Evolutionary conservation across 331 rosid species (phyloP), one percentile per base, ranked within the genome.

Genomic region (Malus hybrid): DNA sequence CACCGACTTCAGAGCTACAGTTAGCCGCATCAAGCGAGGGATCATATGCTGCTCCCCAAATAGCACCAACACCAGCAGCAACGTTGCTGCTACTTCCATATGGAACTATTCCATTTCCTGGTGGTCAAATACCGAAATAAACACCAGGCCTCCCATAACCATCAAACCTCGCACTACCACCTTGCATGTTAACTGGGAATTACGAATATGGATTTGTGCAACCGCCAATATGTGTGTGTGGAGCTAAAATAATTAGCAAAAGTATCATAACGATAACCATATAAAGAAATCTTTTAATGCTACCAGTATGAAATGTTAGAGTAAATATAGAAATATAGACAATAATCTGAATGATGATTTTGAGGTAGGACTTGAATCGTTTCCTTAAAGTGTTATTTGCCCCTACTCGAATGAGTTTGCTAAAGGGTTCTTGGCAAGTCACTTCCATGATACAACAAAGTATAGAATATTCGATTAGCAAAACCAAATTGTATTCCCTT

Each of bases 81-180:
- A 42, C 69, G 12, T 80, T 83, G 50, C 86, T 84, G 79, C 88
- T 81, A 36, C 83, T 75, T 71, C 83, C 88, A 64, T 86, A 71
- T 1, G 79, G 73, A 52, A 57, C 66, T 73, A 63, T 7, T 44
- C 81, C 79, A 78, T 84, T 86, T 78, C 86, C 89, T 44, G 73
- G 75, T 52, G 86, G 89, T 69, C 87, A 78, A 78, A 39, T 56
- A 71, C 70, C 81, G 68, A 68, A 75, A 48, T 79, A 82, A 79
- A 68, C 82, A 53, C 82, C 85, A 81, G 81, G 60, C 82, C 86
- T 82, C 53, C 88, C 90, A 48, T 84, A 88, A 77, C 73, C 78
- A 68, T 87, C 91, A 36, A 66, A 3, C 77, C 72, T 83, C 39
- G 83, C 50, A 18, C 85, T 79, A n/a, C 53, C 71, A 69, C 87